phyloP scores from a whole-genome alignment of 768 basidiomycete genomes.

The Saitozyma sp. region DNA sequence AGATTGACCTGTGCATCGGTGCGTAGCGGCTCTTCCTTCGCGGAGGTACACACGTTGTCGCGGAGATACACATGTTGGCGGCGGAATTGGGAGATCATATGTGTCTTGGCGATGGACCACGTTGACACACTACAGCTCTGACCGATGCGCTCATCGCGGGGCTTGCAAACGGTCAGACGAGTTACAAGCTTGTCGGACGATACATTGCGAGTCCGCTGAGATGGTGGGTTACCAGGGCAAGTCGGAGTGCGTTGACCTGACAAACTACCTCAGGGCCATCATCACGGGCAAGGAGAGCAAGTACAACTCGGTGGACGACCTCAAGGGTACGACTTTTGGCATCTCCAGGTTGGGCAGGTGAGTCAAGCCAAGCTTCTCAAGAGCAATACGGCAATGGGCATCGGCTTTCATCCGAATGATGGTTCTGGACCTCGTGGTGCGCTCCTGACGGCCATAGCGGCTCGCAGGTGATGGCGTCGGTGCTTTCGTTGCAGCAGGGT shows the following conservation, averaged over 20 bases:
- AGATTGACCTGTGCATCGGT: slow-evolving; percentile 49
- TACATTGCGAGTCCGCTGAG: slow-evolving; percentile 86
- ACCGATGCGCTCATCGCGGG: slow-evolving; percentile 90
- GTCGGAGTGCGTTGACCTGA: not conserved
- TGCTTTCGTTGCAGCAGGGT: slow-evolving; percentile 84
- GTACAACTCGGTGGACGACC: slow-evolving; percentile 69
- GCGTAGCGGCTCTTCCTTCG: slow-evolving; percentile 7
- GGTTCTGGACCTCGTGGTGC: not conserved
- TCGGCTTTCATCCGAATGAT: not conserved
- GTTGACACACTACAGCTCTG: slow-evolving; percentile 59
- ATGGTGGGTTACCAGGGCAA: slow-evolving; percentile 60
- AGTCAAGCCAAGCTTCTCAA: slow-evolving; percentile 9
- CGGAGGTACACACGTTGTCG: slow-evolving; percentile 41
- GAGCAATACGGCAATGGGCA: not conserved
- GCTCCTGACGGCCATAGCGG: slow-evolving; percentile 9
- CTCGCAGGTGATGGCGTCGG: slow-evolving; percentile 78
- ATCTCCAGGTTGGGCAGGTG: slow-evolving; percentile 86
- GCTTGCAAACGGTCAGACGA: slow-evolving; percentile 80
- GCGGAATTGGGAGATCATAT: too few species aligned
- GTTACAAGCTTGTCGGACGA: slow-evolving; percentile 88
- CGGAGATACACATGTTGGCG: slow-evolving; percentile 71
- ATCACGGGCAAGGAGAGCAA: slow-evolving; percentile 75
- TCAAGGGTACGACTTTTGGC: slow-evolving; percentile 79
- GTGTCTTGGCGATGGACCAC: too few species aligned
- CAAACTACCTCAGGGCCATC: slow-evolving; percentile 66